Base-by-base conservation (phyloP, 2,329 filamentous ascomycete species). In the Colletotrichum musae region DNA sequence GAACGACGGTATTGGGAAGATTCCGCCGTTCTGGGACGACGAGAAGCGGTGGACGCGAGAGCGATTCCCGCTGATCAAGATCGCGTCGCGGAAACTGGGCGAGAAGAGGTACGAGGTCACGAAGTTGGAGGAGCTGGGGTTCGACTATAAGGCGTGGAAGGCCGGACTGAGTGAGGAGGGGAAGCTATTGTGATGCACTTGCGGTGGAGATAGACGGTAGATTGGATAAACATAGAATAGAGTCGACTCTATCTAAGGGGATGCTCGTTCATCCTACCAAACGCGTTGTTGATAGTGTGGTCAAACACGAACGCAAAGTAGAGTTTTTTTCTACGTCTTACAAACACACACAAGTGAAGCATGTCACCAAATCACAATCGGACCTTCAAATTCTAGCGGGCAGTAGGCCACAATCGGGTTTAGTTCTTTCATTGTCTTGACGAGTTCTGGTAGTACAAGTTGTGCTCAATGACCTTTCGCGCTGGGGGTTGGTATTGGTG, bases 71-170 rank as follows among this genome's bases (percentile, higher is more conserved):
- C 73, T 79, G 48, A 83, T 84, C 61, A 84, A 84, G 73, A 64
- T 78, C 3, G 82, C 81, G 2, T 79, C 77, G 6, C 74, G 80
- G 2, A 77, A 74, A 1, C 72, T 81, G 16, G 81, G 82, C 0
- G 78, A 79, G 6, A 73, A 73, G 61, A 75, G 80, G 18, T 74
- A 77, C 12, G 72, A 80, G 53, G 69, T 83, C 2, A 79, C 69
- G 59, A 78, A 71, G 12, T 66, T 84, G 15, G 74, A 80, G 59
- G 92, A 97, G 73, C 83, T 84, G 6, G 81, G 81, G 0, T 84
- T 84, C 48, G 77, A 81, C 26, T 83, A 78, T 45, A 70, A 76
- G 2, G 72, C 73, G 15, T 79, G 76, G 75, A 77, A 76, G 70
- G 66, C 66, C 4, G 62, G 66, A 16, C 16, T 69, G 4, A 41